Evolutionary conservation across 345 rosid genomes (phyloP), one percentile per base, ranked within the genome.

Genomic region (Jatropha curcas): DNA sequence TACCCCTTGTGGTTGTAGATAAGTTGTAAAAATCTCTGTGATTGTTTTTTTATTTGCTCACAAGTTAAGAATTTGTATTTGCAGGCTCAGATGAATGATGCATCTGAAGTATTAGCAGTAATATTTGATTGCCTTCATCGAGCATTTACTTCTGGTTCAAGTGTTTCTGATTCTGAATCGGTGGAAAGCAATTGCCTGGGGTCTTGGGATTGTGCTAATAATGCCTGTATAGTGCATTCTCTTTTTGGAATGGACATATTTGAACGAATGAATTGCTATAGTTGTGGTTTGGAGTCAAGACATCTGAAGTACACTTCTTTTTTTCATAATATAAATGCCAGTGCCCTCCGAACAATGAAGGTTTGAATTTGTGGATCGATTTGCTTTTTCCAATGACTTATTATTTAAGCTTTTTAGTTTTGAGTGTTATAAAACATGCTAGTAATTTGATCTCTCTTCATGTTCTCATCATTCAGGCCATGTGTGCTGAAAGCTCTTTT

Each of bases 51-150:
- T 41, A 55, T 71, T 41, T 71, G 48, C 7, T 73, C 22, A 33
- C 57, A n/a, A 35, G n/a, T 68, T 51, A 39, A 28, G 62, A 33
- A 53, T 67, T 67, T 62, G 52, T 25, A 11, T 70, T 17, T 3
- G 62, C 96, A 95, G 98, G 97, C 86, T 72, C 94, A 95, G 84
- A 95, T 95, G 99, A 92, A 95, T 71, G 99, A 95, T 84, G 98
- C 99, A 74, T 91, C 98, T 69, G 98, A 95, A 91, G 99, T 95
- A 56, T 76, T 95, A 82, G 92, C 71, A 22, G 98, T 88, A 71
- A 84, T 95, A 70, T 95, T 95, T 77, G 89, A 86, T 68, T 92
- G 97, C 83, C 98, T 95, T 82, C 98, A 95, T 85, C 84, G 63
- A 71, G 90, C 99, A 76, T 92, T 91, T 83, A 81, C 94, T 73